Conservation (phyloP, 768 basidiomycete species). For the Ramaria sp. region DNA sequence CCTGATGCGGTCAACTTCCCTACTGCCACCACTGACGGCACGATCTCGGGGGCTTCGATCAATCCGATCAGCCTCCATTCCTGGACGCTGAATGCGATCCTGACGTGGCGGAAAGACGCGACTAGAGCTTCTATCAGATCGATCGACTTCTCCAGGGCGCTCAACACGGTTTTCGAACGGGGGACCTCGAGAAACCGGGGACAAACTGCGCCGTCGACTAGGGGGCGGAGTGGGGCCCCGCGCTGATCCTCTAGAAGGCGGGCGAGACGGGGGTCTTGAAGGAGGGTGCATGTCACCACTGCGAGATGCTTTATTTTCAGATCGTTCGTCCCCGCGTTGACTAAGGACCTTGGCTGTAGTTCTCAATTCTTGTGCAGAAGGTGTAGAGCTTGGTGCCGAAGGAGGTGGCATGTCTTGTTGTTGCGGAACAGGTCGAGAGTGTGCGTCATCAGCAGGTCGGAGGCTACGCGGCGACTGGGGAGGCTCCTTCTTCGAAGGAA, state of each 20-base stretch:
- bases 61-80: constrained; percentile 20
- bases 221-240: constrained; percentile 39
- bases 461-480: constrained; percentile 29
- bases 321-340: constrained; percentile 25
- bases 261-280: constrained; percentile 32
- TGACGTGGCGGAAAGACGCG: background rate
- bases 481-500: constrained; percentile 22
- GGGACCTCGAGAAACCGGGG: constrained; percentile 33
- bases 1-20: constrained; percentile 37
- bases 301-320: constrained; percentile 27
- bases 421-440: constrained; percentile 24
- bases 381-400: constrained; percentile 64
- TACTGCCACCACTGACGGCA: constrained; percentile 25
- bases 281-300: constrained; percentile 19
- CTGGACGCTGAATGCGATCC: constrained; percentile 2
- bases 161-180: constrained; percentile 29
- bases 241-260: constrained; percentile 24
- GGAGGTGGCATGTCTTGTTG: constrained; percentile 65
- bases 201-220: constrained; percentile 46
- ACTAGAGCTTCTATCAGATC: constrained; percentile 27
- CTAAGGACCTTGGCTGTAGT: constrained; percentile 62
- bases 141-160: constrained; percentile 35
- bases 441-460: constrained; percentile 31
- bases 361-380: constrained; percentile 67
- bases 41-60: constrained; percentile 40